phyloP scores from a whole-genome alignment of 2,329 filamentous ascomycete genomes.

The Xylaria digitata region DNA sequence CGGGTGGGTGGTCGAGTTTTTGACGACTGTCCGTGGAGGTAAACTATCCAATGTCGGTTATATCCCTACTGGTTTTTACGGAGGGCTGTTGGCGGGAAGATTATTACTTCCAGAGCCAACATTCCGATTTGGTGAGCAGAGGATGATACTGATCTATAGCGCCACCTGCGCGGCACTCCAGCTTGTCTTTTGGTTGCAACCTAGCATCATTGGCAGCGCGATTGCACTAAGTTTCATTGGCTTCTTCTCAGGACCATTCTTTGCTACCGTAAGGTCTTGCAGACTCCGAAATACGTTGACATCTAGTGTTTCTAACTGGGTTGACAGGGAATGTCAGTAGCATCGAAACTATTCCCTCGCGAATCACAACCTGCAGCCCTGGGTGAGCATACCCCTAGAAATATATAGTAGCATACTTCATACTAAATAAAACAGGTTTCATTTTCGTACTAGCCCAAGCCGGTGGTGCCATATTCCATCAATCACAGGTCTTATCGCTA shows the following conservation, averaged over 20 bases:
- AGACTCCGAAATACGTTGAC: background rate
- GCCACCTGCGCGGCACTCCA: conserved; percentile 64
- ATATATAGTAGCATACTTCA: background rate
- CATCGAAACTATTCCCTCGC: conserved; percentile 60
- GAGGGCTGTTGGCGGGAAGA: conserved; percentile 67
- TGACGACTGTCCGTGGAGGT: conserved; percentile 69
- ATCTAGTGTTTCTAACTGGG: conserved; percentile 3
- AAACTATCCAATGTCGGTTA: conserved; percentile 65
- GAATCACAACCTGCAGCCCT: conserved; percentile 61
- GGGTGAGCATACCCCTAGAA: conserved; percentile 48
- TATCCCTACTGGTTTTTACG: conserved; percentile 69
- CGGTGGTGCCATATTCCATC: conserved; percentile 63
- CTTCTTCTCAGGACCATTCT: conserved; percentile 65
- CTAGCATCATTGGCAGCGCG: conserved; percentile 65
- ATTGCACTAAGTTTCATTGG: conserved; percentile 64
- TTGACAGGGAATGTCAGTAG: conserved; percentile 62
- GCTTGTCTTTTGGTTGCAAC: conserved; percentile 73
- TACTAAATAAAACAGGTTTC: conserved; percentile 49
- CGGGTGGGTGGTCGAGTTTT: conserved; percentile 74
- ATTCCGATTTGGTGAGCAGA: conserved; percentile 66
- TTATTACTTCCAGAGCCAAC: conserved; percentile 69
- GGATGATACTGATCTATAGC: conserved; percentile 67
- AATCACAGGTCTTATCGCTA: conserved; percentile 61
- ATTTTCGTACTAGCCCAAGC: conserved; percentile 65
- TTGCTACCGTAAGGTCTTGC: conserved; percentile 58